A percentile compares a stretch with the other conserved stretches of the same genome.
Evolutionary conservation across 495 filamentous ascomycete species (phyloP).

Genomic region (Sphaerosporella brunnea): DNA sequence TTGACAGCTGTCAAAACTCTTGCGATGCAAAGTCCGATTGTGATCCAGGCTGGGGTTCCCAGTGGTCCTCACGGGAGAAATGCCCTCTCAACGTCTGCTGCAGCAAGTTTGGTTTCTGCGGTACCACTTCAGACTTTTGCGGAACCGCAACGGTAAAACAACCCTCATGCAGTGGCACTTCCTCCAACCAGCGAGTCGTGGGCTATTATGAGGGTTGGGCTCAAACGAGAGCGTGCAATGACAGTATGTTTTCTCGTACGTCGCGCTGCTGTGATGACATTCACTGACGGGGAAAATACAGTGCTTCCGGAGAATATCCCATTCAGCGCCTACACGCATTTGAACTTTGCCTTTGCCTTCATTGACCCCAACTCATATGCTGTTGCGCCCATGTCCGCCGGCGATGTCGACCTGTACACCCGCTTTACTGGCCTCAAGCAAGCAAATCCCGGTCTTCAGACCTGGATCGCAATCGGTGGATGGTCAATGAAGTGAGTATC

Average conservation of each 20-base stretch:
- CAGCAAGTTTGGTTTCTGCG: constrained; percentile 24
- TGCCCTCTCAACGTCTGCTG: constrained; percentile 29
- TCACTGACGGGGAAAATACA: too few species aligned
- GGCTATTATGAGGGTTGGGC: constrained; percentile 24
- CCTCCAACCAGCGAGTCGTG: constrained; percentile 17
- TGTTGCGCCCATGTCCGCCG: constrained; percentile 3
- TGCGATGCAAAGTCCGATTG: too few species aligned
- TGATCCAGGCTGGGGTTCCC: too few species aligned
- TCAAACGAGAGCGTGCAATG: constrained; percentile 3
- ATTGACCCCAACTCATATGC: constrained; percentile 13
- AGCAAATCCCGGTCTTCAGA: constrained; percentile 23
- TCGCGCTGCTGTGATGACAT: too few species aligned
- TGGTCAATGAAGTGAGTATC: constrained; percentile 32
- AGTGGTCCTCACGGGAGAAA: too few species aligned
- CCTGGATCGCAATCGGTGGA: constrained; percentile 31
- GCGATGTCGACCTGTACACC: constrained; percentile 12
- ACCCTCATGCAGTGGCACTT: too few species aligned
- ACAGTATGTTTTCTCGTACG: too few species aligned
- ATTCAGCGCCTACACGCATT: constrained; percentile 17
- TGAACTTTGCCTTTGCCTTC: constrained; percentile 27
- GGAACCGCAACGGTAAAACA: constrained; percentile 21
- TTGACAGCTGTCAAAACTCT: too few species aligned
- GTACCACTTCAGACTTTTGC: too few species aligned
- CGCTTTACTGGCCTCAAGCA: constrained; percentile 24
- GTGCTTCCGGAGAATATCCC: constrained; percentile 7